Percentiles rank a stretch among this genome's conserved stretches.
Evolutionary conservation across 495 filamentous ascomycete species (phyloP).

Genomic region (Hypoxylon intermedium): DNA sequence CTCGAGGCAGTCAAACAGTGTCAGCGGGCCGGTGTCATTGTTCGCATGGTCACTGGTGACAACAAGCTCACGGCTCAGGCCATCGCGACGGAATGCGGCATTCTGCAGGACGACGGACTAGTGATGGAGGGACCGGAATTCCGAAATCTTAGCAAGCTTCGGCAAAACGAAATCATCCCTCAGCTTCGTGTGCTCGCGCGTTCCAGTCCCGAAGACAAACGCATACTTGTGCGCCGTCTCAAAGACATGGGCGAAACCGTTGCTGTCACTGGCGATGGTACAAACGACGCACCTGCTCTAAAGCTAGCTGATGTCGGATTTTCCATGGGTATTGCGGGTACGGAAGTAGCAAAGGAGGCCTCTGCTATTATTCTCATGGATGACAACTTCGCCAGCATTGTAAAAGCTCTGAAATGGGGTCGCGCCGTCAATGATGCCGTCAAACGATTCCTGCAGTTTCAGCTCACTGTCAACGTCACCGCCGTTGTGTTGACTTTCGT

Average conservation of each 20-base stretch:
- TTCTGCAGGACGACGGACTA: constrained; percentile 73
- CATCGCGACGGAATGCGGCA: constrained; percentile 84
- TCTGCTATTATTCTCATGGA: constrained; percentile 92
- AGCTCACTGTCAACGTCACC: constrained; percentile 90
- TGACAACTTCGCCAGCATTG: constrained; percentile 86
- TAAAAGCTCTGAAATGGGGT: constrained; percentile 90
- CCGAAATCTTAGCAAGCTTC: constrained; percentile 71
- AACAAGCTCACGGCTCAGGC: constrained; percentile 82
- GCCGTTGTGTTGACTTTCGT: constrained; percentile 85
- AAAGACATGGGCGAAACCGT: constrained; percentile 81
- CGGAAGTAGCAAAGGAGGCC: constrained; percentile 92
- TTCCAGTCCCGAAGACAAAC: constrained; percentile 88
- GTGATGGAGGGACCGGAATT: constrained; percentile 88
- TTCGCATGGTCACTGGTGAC: constrained; percentile 92
- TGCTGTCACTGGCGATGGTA: constrained; percentile 87
- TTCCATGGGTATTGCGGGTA: constrained; percentile 91
- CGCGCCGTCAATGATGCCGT: constrained; percentile 91
- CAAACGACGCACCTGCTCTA: constrained; percentile 87
- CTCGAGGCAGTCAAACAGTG: constrained; percentile 75
- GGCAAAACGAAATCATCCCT: constrained; percentile 77
- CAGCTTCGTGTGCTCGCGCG: constrained; percentile 82
- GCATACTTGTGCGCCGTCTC: constrained; percentile 75
- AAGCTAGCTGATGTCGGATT: constrained; percentile 89
- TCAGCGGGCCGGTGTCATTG: constrained; percentile 77
- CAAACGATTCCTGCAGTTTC: constrained; percentile 89